Percentiles rank a stretch among this genome's conserved stretches.
Conservation (phyloP, 495 filamentous ascomycete genomes). For the Aspergillus conjunctus region DNA sequence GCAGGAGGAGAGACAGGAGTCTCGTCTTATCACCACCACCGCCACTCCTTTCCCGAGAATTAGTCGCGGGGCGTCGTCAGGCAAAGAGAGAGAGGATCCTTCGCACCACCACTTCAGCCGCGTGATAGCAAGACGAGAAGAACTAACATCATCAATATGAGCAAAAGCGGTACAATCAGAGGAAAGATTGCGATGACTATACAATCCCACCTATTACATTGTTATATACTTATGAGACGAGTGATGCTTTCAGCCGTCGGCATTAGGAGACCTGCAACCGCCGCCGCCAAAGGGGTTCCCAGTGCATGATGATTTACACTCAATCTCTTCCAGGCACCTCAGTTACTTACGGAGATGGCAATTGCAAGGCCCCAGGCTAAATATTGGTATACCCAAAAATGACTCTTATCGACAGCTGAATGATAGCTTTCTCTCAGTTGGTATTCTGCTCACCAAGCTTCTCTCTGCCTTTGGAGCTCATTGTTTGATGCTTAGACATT, state of each 20-base stretch:
- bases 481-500: too few relatives aligned
- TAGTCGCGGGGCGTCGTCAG: conserved; percentile 23
- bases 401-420: too few relatives aligned
- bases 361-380: too few relatives aligned
- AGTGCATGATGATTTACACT: background rate
- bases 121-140: conserved; percentile 1
- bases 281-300: too few relatives aligned
- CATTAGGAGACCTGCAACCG: background rate
- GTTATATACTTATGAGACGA: background rate
- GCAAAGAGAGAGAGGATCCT: background rate
- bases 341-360: too few relatives aligned
- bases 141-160: background rate
- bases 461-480: too few relatives aligned
- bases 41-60: conserved; percentile 15
- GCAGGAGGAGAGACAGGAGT: background rate
- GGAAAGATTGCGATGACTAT: background rate
- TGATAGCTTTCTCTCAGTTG: too few relatives aligned
- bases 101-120: background rate
- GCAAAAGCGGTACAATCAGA: background rate
- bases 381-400: too few relatives aligned
- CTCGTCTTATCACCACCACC: conserved; percentile 16
- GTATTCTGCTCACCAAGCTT: too few relatives aligned
- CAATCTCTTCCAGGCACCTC: background rate
- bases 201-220: background rate
- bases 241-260: background rate